Base-by-base conservation (phyloP, 2,329 filamentous ascomycete species). In the Cordyceps cateniannulata region DNA sequence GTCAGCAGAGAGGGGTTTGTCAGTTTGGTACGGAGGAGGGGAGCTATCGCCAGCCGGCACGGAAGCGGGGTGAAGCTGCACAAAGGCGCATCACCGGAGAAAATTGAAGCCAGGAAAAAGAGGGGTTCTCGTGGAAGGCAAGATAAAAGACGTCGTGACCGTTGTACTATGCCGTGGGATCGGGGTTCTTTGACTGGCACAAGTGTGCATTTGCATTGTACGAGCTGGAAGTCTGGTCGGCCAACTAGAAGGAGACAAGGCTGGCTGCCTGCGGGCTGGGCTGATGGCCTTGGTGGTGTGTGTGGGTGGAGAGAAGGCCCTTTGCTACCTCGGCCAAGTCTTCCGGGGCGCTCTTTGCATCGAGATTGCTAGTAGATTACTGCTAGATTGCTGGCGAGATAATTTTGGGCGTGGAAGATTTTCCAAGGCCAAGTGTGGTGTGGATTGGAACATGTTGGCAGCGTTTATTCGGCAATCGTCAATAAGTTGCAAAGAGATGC, bases 1-100 rank as follows among this genome's bases (percentile, higher is more conserved):
- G 53, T 56, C 42, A 56, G 53, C 27, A 47, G 42, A 47, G 53
- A 56, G 53, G 53, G 53, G 54, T 49, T n/a, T 12, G 20, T 47
- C 42, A 16, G 27, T 45, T 5, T 35, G 20, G 49, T 25, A 49
- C 14, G 12, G n/a, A 38, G 38, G 5, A 47, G 25, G 40, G 29
- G 14, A 40, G 20, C 45, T 49, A 40, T 49, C 32, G 18, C 45
- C 45, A 55, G 52, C 24, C 16, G 24, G 40, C 40, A 45, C 24
- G n/a, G 25, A 22, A 35, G 29, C 22, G 42, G 20, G 45, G 29
- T 48, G 45, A 58, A 49, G 22, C 27, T 47, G 27, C 38, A 16
- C 24, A 16, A 6, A 29, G 10, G 38, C 25, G 42, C 25, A 6
- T 47, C 27, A 32, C 12, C n/a, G 9, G 24, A 22, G 7, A 3